Evolutionary conservation across 192 early-diverging fungal species (phyloP).

Genomic region (Lobulomyces angularis): DNA sequence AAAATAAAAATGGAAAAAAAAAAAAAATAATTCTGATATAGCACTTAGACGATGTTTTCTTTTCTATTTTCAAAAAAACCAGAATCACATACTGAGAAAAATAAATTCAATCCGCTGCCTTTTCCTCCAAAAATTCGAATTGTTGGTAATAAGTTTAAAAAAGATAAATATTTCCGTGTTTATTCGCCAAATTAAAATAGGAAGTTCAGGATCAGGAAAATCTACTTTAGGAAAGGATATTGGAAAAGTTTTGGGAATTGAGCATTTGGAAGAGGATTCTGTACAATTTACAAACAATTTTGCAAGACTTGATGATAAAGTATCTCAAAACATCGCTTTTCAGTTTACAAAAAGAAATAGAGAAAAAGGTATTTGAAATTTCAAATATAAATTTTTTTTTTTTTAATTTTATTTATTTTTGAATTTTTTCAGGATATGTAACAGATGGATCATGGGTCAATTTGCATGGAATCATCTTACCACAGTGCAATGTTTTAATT

Average conservation of each 20-base stretch:
- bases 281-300: slow-evolving; percentile 14
- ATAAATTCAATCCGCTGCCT: no score
- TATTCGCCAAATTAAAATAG: no score
- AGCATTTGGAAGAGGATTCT: slow-evolving; percentile 13
- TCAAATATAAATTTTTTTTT: no score
- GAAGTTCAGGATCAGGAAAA: slow-evolving; percentile 11
- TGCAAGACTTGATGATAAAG: background rate
- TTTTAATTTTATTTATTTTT: no score
- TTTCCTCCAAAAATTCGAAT: slow-evolving; percentile 15
- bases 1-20: no score
- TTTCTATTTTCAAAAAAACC: no score
- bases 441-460: slow-evolving; percentile 15
- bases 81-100: no score
- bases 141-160: no score
- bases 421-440: slow-evolving; percentile 4
- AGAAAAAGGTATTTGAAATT: no score
- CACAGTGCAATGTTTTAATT: slow-evolving; percentile 13
- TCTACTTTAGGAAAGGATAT: slow-evolving; percentile 7
- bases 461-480: slow-evolving; percentile 8
- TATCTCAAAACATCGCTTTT: background rate
- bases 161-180: no score
- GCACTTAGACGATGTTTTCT: no score
- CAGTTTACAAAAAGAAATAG: slow-evolving; percentile 1
- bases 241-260: background rate
- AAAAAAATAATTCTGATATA: no score